Evolutionary conservation across 2,329 filamentous ascomycete species (phyloP), one percentile per base, ranked within the genome.

Genomic region (Niveomyces coronatus): DNA sequence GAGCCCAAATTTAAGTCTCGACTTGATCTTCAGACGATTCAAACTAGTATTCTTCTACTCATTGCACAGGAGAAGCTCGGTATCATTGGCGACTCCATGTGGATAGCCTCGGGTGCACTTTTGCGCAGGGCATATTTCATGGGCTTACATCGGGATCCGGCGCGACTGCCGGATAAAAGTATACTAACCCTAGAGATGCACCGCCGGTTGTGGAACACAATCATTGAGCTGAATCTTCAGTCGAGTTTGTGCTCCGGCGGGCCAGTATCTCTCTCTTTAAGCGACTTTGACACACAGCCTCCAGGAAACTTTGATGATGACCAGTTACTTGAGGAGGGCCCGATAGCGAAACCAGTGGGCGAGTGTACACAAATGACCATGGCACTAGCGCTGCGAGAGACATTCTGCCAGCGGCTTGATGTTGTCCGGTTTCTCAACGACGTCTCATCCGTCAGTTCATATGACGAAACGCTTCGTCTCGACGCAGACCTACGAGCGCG

Each of bases 1-100:
- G 62, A 64, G 5, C 75, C 74, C 0, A 57, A 66, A 3, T 68
- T 66, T 47, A 79, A 79, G 43, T 60, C 63, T 0, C 55, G 63
- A 1, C 55, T 78, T 0, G 63, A 57, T 2, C 54, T 77, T 0
- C 62, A 65, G 20, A 62, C 58, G n/a, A 43, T 79, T 0, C 75
- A 79, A 42, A 62, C 53, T 0, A 56, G 58, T 6, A 51, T 68
- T 3, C 49, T 72, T 0, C 56, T 68, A 2, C 43, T 69, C 4
- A 42, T 71, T 1, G 65, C 67, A 49, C 58, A 53, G 42, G 55
- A 70, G 43, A 45, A 44, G 1, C 37, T 53, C 1, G 47, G 46
- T 0, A 44, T 69, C 0, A 66, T 67, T 4, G 58, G 56, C 3
- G 65, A 70, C n/a, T 51, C 70, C 2, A 54, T 61, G 2, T 74